Percentiles rank a stretch among this genome's conserved stretches.
phyloP scores from a whole-genome alignment of 2,329 filamentous ascomycete genomes.

The Amesomyces nigricolor region DNA sequence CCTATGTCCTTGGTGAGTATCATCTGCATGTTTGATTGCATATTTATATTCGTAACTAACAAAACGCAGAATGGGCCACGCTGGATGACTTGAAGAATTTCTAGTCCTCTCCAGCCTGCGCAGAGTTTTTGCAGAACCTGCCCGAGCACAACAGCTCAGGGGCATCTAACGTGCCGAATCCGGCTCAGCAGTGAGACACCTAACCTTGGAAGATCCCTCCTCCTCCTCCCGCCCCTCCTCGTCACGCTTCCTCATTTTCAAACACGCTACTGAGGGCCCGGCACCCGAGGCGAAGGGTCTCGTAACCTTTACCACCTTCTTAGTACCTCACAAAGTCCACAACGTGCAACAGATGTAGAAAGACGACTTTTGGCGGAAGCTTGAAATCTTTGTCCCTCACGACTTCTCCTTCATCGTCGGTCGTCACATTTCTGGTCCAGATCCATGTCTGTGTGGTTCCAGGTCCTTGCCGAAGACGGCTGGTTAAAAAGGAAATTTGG shows the following conservation, averaged over 20 bases:
- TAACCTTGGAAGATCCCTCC: neutral
- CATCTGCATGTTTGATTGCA: neutral
- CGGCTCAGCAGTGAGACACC: neutral
- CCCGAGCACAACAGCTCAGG: neutral
- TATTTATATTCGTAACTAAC: neutral
- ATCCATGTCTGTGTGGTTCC: neutral
- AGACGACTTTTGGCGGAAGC: neutral
- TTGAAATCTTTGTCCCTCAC: neutral
- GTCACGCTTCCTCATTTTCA: neutral
- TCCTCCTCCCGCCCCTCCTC: neutral
- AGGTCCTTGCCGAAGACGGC: neutral
- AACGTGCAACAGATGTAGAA: neutral
- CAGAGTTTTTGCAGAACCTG: constrained; percentile 20
- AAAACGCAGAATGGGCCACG: constrained; percentile 14
- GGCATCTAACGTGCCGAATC: constrained; percentile 4
- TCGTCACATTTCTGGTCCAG: neutral
- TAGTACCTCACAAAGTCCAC: neutral
- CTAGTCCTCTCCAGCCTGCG: constrained; percentile 20
- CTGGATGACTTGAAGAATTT: constrained; percentile 19
- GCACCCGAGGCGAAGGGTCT: neutral
- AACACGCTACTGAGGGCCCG: neutral
- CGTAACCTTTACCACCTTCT: neutral
- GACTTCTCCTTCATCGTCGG: neutral
- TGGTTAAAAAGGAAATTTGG: neutral
- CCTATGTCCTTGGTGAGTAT: constrained; percentile 20